phyloP scores from a whole-genome alignment of 176 grass and related monocot species.

The Paspalum vaginatum region DNA sequence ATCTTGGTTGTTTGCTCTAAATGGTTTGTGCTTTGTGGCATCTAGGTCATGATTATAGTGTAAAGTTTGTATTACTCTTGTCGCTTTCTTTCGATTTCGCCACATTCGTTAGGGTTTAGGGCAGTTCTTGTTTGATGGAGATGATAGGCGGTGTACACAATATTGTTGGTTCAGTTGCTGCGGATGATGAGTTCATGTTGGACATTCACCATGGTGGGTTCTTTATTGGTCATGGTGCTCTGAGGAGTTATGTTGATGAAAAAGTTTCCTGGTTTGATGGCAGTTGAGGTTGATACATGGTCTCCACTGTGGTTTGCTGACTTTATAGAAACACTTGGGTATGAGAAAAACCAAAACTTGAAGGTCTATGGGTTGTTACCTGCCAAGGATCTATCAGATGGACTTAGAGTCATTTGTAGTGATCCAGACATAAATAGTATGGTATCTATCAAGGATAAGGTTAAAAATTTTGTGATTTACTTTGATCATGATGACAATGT shows the following conservation, averaged over 20 bases:
- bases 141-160: too few relatives aligned
- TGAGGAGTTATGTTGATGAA: background rate
- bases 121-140: too few relatives aligned
- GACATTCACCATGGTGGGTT: background rate
- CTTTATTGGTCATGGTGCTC: background rate
- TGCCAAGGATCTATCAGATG: background rate
- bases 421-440: background rate
- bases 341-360: background rate
- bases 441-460: too few relatives aligned
- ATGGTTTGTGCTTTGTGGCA: too few relatives aligned
- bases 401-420: background rate
- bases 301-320: background rate
- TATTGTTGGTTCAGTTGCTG: background rate
- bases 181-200: background rate
- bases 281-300: background rate
- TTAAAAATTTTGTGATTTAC: background rate
- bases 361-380: background rate
- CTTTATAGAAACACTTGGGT: background rate
- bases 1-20: too few relatives aligned
- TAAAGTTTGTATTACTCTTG: too few relatives aligned
- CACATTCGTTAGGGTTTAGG: too few relatives aligned
- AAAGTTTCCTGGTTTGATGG: background rate
- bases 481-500: constrained; percentile 13
- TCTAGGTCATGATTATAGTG: too few relatives aligned
- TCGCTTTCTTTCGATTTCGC: too few relatives aligned